phyloP scores from a whole-genome alignment of 176 grass and related monocot genomes.

The Rhipidocladum racemiflorum region DNA sequence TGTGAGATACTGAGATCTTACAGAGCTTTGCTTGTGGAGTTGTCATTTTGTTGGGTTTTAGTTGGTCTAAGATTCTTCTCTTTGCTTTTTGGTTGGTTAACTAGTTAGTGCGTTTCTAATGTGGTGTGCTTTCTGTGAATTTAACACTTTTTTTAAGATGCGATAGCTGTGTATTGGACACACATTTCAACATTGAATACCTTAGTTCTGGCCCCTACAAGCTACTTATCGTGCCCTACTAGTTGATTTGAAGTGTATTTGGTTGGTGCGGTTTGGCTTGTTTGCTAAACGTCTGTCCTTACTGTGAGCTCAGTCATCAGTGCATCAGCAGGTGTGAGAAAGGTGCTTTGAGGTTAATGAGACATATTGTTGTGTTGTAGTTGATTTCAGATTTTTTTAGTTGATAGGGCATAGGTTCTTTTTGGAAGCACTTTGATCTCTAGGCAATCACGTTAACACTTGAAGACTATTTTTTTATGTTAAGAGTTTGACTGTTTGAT shows the following conservation, averaged over 20 bases:
- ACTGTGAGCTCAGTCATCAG: neutral
- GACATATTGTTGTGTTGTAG: neutral
- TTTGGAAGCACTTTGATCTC: neutral
- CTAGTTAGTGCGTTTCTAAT: neutral
- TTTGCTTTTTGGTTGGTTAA: slow-evolving; percentile 31
- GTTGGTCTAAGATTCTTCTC: neutral
- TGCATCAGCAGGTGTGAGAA: slow-evolving; percentile 3
- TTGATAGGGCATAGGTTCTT: neutral
- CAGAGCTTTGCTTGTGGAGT: neutral
- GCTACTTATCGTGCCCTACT: slow-evolving; percentile 15
- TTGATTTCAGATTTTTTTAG: neutral
- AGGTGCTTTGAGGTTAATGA: neutral
- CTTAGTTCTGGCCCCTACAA: neutral
- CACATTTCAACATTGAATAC: neutral
- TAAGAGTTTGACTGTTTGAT: slow-evolving; percentile 18
- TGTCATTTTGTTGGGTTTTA: slow-evolving; percentile 2
- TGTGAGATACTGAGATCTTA: neutral
- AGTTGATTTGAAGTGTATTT: slow-evolving; percentile 26
- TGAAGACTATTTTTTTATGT: slow-evolving; percentile 25
- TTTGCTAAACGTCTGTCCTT: neutral
- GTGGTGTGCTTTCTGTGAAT: slow-evolving; percentile 2
- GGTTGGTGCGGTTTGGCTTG: neutral
- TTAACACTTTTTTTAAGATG: neutral
- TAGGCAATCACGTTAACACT: slow-evolving; percentile 11
- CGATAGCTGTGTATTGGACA: neutral